Percentiles rank a stretch among this genome's conserved stretches.
phyloP scores from a whole-genome alignment of 768 basidiomycete genomes.

The Holtermanniella nyarrowii region DNA sequence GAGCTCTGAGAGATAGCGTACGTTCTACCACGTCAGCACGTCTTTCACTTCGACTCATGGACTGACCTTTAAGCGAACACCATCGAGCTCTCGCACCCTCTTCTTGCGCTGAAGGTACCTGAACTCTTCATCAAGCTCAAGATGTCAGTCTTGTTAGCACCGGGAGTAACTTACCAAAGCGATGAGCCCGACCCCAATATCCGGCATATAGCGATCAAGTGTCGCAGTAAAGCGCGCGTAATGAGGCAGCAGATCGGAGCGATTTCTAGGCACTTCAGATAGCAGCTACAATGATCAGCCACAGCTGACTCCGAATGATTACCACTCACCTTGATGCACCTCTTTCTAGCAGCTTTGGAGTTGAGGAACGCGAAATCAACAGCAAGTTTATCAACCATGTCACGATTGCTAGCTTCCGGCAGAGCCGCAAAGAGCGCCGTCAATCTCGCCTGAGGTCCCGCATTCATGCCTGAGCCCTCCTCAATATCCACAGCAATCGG shows the following conservation, averaged over 20 bases:
- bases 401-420: slow-evolving; percentile 85
- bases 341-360: slow-evolving; percentile 87
- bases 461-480: slow-evolving; percentile 54
- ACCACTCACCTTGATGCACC: slow-evolving; percentile 63
- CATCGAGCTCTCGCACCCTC: slow-evolving; percentile 77
- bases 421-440: slow-evolving; percentile 81
- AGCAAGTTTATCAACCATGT: slow-evolving; percentile 81
- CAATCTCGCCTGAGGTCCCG: slow-evolving; percentile 82
- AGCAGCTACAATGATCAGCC: neutral
- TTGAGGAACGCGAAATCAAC: slow-evolving; percentile 95
- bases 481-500: slow-evolving; percentile 1
- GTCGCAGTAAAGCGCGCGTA: slow-evolving; percentile 84
- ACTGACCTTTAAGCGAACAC: slow-evolving; percentile 68
- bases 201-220: slow-evolving; percentile 83
- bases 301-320: too few species aligned
- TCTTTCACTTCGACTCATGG: neutral
- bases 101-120: slow-evolving; percentile 89
- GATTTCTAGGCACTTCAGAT: slow-evolving; percentile 66
- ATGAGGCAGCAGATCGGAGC: slow-evolving; percentile 83
- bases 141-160: too few species aligned
- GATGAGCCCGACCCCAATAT: slow-evolving; percentile 73
- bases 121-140: slow-evolving; percentile 90
- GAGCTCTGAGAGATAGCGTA: slow-evolving; percentile 74
- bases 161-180: slow-evolving; percentile 52
- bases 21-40: slow-evolving; percentile 51